phyloP scores from a whole-genome alignment of 495 filamentous ascomycete genomes.

The Cryomyces minteri region DNA sequence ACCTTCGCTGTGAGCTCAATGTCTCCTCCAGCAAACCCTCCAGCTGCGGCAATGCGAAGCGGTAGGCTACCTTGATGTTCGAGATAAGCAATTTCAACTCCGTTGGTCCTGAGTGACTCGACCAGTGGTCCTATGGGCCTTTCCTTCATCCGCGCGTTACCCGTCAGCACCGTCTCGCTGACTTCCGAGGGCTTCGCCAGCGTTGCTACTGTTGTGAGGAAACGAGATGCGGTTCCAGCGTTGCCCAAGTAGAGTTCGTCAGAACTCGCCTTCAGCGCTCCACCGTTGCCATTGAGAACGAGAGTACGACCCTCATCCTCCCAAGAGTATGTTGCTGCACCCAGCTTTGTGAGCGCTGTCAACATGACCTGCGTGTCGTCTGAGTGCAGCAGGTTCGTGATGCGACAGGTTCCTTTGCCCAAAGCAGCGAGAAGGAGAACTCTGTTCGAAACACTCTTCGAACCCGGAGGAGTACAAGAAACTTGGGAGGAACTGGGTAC shows the following conservation, averaged over 20 bases:
- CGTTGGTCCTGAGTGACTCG: constrained; percentile 71
- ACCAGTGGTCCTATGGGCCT: constrained; percentile 89
- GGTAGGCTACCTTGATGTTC: constrained; percentile 69
- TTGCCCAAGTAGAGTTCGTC: constrained; percentile 84
- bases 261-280: constrained; percentile 56
- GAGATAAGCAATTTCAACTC: constrained; percentile 63
- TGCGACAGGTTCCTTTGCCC: constrained; percentile 66
- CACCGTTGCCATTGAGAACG: constrained; percentile 78
- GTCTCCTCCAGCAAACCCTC: constrained; percentile 75
- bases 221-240: constrained; percentile 87
- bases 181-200: constrained; percentile 47
- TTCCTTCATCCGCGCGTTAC: constrained; percentile 92
- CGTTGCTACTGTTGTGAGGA: constrained; percentile 82
- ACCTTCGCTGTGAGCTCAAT: constrained; percentile 89
- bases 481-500: constrained; percentile 43
- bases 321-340: constrained; percentile 87
- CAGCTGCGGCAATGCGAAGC: constrained; percentile 60
- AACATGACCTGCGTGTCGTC: constrained; percentile 97
- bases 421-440: constrained; percentile 86
- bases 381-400: constrained; percentile 85
- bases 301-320: constrained; percentile 83
- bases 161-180: constrained; percentile 63
- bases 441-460: constrained; percentile 95
- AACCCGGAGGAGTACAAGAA: constrained; percentile 75
- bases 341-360: constrained; percentile 61